Evolutionary conservation across 768 basidiomycete species (phyloP).

Genomic region (Sutorius australiensis): DNA sequence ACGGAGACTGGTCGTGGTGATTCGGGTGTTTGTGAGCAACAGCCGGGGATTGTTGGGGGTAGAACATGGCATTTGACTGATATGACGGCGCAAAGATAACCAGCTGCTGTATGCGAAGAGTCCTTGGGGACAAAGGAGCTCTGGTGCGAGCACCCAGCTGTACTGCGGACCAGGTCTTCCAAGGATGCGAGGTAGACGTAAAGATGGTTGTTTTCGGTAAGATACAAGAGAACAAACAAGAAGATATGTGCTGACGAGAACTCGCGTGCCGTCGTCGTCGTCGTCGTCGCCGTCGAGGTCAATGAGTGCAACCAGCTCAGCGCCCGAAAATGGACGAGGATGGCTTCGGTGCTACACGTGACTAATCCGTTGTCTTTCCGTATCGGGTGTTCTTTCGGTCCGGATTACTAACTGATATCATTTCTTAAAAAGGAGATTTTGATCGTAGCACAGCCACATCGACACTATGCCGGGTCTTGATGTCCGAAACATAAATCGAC

Average conservation of each 20-base stretch:
- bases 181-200: constrained; percentile 8
- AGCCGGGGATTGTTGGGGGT: constrained; percentile 79
- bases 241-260: constrained; percentile 14
- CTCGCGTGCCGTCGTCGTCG: constrained; percentile 10
- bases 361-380: constrained; percentile 6
- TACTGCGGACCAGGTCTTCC: background rate
- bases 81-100: constrained; percentile 3
- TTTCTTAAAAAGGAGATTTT: constrained; percentile 4
- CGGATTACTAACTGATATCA: constrained; percentile 4
- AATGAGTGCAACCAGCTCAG: constrained; percentile 19
- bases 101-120: constrained; percentile 1
- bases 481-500: constrained; percentile 13
- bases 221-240: constrained; percentile 14
- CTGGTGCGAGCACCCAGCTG: constrained; percentile 4
- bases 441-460: constrained; percentile 25
- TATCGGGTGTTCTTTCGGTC: constrained; percentile 16
- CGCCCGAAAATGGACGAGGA: constrained; percentile 25
- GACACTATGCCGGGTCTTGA: constrained; percentile 2
- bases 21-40: constrained; percentile 72
- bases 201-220: constrained; percentile 3
- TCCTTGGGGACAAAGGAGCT: constrained; percentile 10
- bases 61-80: constrained; percentile 65
- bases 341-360: constrained; percentile 16
- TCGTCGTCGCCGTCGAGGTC: constrained; percentile 20
- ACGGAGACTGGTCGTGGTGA: constrained; percentile 73